phyloP scores from a whole-genome alignment of 208 protist genomes.

The Naegleria fowleri region DNA sequence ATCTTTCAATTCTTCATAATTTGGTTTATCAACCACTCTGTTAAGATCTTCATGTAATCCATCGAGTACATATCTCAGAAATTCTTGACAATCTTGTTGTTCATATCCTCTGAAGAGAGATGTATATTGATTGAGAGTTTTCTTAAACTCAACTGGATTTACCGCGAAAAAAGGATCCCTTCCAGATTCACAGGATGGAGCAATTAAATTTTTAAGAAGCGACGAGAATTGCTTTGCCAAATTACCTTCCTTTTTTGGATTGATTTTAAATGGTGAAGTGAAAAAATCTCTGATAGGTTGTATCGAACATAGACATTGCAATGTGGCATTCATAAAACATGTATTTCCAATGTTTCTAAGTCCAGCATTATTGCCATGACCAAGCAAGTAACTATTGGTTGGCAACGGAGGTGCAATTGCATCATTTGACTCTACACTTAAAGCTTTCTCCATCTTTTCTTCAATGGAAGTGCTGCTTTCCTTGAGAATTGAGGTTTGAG shows the following conservation, averaged over 20 bases:
- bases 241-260: background rate
- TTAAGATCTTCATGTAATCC: constrained; percentile 77
- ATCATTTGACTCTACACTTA: too few species aligned
- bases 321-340: constrained; percentile 81
- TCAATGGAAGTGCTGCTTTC: too few species aligned
- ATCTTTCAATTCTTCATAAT: constrained; percentile 27
- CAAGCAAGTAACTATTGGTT: background rate
- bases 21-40: constrained; percentile 15
- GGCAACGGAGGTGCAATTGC: too few species aligned
- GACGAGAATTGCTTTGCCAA: background rate
- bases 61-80: constrained; percentile 70
- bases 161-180: background rate
- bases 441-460: too few species aligned
- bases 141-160: background rate
- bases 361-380: constrained; percentile 36
- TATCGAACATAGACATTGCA: constrained; percentile 60
- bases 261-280: background rate
- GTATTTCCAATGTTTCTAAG: constrained; percentile 80
- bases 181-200: background rate
- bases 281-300: background rate
- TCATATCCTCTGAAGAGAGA: constrained; percentile 53
- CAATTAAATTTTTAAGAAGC: background rate
- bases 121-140: background rate
- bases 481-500: too few species aligned
- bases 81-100: constrained; percentile 80